These are phyloP conservation scores for Cystobasidiaceae sp. DNA, from an alignment of 1,284 basidiomycete species.

Conservation along the genomic window DNA sequence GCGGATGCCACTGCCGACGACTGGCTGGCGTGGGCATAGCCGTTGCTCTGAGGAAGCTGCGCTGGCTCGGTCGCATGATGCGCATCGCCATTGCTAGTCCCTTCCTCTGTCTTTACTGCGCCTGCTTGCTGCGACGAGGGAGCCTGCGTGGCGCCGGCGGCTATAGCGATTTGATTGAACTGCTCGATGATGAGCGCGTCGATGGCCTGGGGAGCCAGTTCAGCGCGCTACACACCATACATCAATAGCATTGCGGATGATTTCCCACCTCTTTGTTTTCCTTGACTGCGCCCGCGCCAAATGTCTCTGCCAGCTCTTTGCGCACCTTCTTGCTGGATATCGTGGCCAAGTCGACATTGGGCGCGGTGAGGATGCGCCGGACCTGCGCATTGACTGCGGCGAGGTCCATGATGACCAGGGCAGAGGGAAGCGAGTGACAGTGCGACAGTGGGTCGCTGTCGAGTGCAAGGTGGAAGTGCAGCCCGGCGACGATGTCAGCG, in stretches of 20 bases:
- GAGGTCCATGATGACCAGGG: slow-evolving; percentile 39
- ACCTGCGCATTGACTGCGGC: slow-evolving; percentile 57
- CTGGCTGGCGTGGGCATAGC: too few relatives aligned
- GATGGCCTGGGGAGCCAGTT: slow-evolving; percentile 7
- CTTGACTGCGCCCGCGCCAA: slow-evolving; percentile 12
- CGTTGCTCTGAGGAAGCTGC: too few relatives aligned
- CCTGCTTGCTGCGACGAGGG: background rate
- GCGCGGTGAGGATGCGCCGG: slow-evolving; percentile 61
- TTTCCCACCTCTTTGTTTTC: slow-evolving; percentile 30
- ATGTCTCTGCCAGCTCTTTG: slow-evolving; percentile 51
- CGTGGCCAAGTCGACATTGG: slow-evolving; percentile 62
- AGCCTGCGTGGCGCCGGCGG: slow-evolving; percentile 2
- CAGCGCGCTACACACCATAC: background rate
- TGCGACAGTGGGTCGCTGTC: too few relatives aligned
- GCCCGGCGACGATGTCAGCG: too few relatives aligned
- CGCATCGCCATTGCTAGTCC: too few relatives aligned
- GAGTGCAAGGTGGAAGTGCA: too few relatives aligned
- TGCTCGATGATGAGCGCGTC: slow-evolving; percentile 26
- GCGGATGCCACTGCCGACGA: too few relatives aligned
- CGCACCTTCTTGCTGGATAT: slow-evolving; percentile 74
- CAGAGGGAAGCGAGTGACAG: too few relatives aligned
- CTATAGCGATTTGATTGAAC: slow-evolving; percentile 23
- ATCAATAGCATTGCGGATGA: too few relatives aligned
- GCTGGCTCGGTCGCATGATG: too few relatives aligned
- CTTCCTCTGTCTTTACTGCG: background rate